Evolutionary conservation across 2,329 filamentous ascomycete species (phyloP).

Genomic region (Botrytis deweyae): DNA sequence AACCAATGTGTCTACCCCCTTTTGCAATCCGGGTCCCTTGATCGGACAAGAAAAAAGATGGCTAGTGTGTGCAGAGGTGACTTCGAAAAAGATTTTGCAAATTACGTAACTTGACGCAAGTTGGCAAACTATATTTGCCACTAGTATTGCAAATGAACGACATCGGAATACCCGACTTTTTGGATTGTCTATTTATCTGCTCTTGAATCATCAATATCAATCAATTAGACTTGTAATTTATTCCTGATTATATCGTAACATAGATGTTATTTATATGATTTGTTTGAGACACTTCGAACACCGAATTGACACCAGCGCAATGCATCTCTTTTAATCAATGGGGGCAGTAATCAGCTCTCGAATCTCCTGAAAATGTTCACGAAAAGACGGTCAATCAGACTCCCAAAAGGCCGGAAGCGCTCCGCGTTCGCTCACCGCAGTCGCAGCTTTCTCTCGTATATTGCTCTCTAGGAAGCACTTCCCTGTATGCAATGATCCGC

Average conservation of each 20-base stretch:
- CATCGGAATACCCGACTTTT: neutral
- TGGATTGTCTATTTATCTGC: neutral
- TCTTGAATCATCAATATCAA: neutral
- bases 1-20: neutral
- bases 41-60: conserved; percentile 11
- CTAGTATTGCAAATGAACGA: neutral
- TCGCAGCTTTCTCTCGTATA: neutral
- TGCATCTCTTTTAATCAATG: neutral
- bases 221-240: neutral
- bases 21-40: neutral
- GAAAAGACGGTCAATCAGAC: neutral
- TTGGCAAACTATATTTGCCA: conserved; percentile 6
- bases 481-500: conserved; percentile 11
- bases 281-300: neutral
- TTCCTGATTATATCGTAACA: too few relatives aligned
- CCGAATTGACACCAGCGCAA: neutral
- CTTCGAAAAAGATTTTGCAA: conserved; percentile 16
- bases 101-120: conserved; percentile 15
- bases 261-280: neutral
- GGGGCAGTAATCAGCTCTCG: neutral
- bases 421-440: neutral
- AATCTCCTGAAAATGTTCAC: neutral
- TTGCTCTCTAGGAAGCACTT: neutral
- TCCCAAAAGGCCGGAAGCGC: neutral
- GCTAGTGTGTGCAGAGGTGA: neutral